These are phyloP conservation scores for Lomentospora prolificans DNA, from an alignment of 2,329 filamentous ascomycete species.

Conservation along the genomic window DNA sequence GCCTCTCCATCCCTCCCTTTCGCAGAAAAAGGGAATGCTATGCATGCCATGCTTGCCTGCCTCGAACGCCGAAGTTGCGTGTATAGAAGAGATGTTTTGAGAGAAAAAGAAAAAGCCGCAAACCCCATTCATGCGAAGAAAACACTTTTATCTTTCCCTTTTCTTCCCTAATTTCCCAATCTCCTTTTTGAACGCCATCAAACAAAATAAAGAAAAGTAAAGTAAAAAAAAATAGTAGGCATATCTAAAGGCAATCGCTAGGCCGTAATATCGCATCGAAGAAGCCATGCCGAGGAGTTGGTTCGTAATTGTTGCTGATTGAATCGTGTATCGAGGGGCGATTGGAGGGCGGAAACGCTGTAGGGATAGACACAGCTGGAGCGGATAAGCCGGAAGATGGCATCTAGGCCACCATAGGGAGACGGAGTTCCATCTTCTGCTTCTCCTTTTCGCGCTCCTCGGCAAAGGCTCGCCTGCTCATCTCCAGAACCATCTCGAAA, in stretches of 20 bases:
- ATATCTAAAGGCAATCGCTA: conserved; percentile 4
- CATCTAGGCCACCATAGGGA: conserved; percentile 1
- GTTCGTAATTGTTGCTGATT: neutral
- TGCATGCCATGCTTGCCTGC: neutral
- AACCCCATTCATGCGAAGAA: neutral
- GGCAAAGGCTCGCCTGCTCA: conserved; percentile 83
- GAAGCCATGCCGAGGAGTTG: neutral
- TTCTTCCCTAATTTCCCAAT: neutral
- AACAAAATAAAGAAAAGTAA: conserved; percentile 3
- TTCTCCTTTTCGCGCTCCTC: conserved; percentile 66
- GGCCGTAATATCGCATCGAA: neutral
- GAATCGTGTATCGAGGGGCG: neutral
- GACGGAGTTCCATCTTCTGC: conserved; percentile 9
- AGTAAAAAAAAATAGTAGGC: neutral
- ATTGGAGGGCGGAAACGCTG: neutral
- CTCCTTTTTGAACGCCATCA: conserved; percentile 4
- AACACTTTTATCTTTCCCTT: conserved; percentile 3
- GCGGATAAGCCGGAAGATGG: neutral
- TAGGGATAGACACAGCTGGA: neutral
- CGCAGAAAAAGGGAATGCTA: neutral
- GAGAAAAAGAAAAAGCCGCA: neutral
- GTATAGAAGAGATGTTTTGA: neutral
- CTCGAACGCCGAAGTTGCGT: neutral
- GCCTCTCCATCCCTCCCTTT: neutral
- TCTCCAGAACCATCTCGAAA: conserved; percentile 88